These are phyloP conservation scores for Jatropha curcas DNA, from an alignment of 345 rosid genomes.

Conservation along the genomic window DNA sequence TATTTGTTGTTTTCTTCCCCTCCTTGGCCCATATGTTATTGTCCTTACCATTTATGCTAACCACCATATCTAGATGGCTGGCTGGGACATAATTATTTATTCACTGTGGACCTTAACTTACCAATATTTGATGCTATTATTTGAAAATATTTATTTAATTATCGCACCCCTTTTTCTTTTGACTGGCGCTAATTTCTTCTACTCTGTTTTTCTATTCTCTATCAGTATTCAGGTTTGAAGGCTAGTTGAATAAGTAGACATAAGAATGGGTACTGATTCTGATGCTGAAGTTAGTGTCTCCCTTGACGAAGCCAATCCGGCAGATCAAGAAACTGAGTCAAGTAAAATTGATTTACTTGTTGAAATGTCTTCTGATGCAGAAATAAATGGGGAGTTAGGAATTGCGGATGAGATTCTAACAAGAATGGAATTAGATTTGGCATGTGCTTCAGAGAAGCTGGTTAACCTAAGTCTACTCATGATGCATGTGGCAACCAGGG, in stretches of 20 bases:
- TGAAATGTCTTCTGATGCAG: conserved; percentile 46
- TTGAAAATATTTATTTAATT: background rate
- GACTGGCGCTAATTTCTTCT: background rate
- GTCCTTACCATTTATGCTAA: background rate
- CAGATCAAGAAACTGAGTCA: conserved; percentile 50
- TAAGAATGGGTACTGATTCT: conserved; percentile 47
- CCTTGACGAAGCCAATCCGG: conserved; percentile 53
- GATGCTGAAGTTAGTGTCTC: conserved; percentile 38
- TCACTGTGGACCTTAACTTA: background rate
- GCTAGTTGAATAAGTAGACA: background rate
- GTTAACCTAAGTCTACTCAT: conserved; percentile 67
- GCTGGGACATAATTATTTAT: background rate
- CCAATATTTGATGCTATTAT: background rate
- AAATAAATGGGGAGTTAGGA: conserved; percentile 41
- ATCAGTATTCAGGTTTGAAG: conserved; percentile 23
- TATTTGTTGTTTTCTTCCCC: too few relatives aligned
- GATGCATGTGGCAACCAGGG: conserved; percentile 75
- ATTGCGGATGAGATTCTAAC: conserved; percentile 49
- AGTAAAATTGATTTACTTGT: conserved; percentile 46
- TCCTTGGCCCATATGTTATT: background rate
- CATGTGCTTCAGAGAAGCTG: conserved; percentile 73
- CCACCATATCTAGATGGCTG: background rate
- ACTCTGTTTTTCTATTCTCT: background rate
- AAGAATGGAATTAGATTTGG: conserved; percentile 67
- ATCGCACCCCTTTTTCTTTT: background rate